These are phyloP conservation scores for Irpex lacteus DNA, from an alignment of 1,284 basidiomycete genomes.

Conservation along the genomic window DNA sequence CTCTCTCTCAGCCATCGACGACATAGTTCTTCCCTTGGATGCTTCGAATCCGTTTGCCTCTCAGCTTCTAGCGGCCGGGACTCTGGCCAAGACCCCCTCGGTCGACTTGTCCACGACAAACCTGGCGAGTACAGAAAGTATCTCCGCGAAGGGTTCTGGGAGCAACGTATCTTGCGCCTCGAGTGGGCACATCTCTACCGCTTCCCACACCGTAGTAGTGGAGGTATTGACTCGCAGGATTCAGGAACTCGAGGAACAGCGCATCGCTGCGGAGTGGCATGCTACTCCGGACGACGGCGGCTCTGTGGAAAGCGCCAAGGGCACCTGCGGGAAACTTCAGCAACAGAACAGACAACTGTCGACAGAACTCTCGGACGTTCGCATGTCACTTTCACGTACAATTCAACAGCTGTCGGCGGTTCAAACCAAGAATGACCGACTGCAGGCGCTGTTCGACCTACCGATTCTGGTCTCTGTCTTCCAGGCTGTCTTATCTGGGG, in stretches of 20 bases:
- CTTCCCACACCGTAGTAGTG: constrained; percentile 16
- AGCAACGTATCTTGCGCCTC: neutral
- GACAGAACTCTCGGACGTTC: constrained; percentile 16
- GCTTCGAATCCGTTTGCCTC: neutral
- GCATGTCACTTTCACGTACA: constrained; percentile 24
- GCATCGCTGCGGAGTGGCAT: constrained; percentile 8
- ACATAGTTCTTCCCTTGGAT: constrained; percentile 8
- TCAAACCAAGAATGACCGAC: constrained; percentile 26
- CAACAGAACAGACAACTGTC: constrained; percentile 12
- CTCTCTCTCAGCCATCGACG: constrained; percentile 23
- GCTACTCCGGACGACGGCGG: constrained; percentile 17
- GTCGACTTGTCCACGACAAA: neutral
- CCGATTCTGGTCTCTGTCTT: constrained; percentile 23
- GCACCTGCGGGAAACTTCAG: constrained; percentile 14
- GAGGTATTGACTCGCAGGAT: constrained; percentile 21
- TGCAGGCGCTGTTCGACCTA: constrained; percentile 27
- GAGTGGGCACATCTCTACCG: constrained; percentile 8
- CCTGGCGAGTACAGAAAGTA: neutral
- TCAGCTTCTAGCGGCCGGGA: neutral
- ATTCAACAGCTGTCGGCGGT: constrained; percentile 21
- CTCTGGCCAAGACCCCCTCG: neutral
- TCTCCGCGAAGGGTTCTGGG: neutral
- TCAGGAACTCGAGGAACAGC: constrained; percentile 13
- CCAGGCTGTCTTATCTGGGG: constrained; percentile 21
- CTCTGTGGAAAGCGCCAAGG: constrained; percentile 17